Evolutionary conservation across 2,329 filamentous ascomycete genomes (phyloP).

Genomic region (Cladosporium velox): DNA sequence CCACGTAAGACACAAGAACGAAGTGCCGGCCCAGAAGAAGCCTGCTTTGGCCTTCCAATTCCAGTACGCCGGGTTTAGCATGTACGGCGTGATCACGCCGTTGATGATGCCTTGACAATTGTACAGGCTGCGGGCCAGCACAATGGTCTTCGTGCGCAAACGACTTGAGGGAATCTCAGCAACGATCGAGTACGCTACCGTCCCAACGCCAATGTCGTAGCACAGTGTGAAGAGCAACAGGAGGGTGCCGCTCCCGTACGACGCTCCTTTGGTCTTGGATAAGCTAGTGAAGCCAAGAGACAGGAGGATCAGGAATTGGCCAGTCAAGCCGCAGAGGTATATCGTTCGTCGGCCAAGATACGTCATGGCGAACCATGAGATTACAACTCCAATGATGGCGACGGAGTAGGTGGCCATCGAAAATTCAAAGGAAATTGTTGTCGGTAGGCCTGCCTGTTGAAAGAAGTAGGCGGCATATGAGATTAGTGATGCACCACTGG

Average conservation of each 20-base stretch:
- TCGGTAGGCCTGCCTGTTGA: conserved; percentile 39
- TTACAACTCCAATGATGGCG: conserved; percentile 36
- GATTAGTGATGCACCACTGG: conserved; percentile 38
- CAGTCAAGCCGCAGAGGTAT: conserved; percentile 34
- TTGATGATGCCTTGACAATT: conserved; percentile 28
- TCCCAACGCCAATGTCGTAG: conserved; percentile 86
- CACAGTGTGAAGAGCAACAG: conserved; percentile 70
- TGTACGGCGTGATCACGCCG: conserved; percentile 28
- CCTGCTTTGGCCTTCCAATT: conserved; percentile 37
- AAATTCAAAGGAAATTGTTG: conserved; percentile 26
- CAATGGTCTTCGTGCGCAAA: conserved; percentile 33
- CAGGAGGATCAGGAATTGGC: conserved; percentile 26
- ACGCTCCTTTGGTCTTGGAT: conserved; percentile 20
- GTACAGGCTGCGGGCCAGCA: conserved; percentile 31
- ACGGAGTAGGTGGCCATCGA: conserved; percentile 30
- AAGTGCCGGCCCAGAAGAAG: conserved; percentile 36
- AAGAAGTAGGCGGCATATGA: conserved; percentile 41
- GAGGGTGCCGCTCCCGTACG: conserved; percentile 29
- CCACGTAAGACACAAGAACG: conserved; percentile 36
- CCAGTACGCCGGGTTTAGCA: conserved; percentile 34
- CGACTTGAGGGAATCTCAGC: conserved; percentile 33
- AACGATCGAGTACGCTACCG: conserved; percentile 61
- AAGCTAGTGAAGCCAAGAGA: conserved; percentile 31
- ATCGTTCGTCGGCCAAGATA: conserved; percentile 40
- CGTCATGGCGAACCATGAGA: conserved; percentile 39